Percentiles rank a stretch among this genome's conserved stretches.
phyloP scores from a whole-genome alignment of 1,284 basidiomycete species.

The Moesziomyces parantarcticus region DNA sequence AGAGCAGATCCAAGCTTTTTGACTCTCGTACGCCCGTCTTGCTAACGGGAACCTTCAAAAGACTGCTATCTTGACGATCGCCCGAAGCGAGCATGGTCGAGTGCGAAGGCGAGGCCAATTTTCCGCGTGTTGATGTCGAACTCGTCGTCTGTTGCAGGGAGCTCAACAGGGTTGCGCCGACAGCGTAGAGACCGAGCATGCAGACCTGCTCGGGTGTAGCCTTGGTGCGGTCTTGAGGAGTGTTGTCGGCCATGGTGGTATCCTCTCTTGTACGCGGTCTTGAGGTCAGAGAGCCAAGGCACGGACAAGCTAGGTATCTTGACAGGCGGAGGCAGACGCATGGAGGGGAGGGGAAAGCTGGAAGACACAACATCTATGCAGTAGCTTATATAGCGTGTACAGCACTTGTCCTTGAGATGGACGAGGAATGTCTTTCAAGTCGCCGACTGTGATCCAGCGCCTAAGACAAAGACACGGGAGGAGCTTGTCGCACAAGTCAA shows the following conservation, averaged over 20 bases:
- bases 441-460: too few species aligned
- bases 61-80: too few species aligned
- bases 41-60: not conserved
- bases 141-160: constrained; percentile 1
- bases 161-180: constrained; percentile 13
- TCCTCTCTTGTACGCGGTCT: too few species aligned
- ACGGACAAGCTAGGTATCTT: not conserved
- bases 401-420: not conserved
- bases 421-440: not conserved
- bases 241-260: not conserved
- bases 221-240: not conserved
- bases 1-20: constrained; percentile 11
- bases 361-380: constrained; percentile 1
- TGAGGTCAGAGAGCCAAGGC: too few species aligned
- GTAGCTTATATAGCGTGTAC: constrained; percentile 5
- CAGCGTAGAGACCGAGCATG: constrained; percentile 24
- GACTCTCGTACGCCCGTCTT: not conserved
- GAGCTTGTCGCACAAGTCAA: too few species aligned
- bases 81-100: too few species aligned
- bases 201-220: constrained; percentile 17
- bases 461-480: too few species aligned
- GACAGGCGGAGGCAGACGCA: not conserved
- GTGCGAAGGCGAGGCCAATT: too few species aligned
- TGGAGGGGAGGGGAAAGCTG: not conserved
- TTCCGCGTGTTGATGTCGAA: too few species aligned